Conservation (phyloP, 192 early-diverging fungal species). For the Gaertneriomyces semiglobifer region DNA sequence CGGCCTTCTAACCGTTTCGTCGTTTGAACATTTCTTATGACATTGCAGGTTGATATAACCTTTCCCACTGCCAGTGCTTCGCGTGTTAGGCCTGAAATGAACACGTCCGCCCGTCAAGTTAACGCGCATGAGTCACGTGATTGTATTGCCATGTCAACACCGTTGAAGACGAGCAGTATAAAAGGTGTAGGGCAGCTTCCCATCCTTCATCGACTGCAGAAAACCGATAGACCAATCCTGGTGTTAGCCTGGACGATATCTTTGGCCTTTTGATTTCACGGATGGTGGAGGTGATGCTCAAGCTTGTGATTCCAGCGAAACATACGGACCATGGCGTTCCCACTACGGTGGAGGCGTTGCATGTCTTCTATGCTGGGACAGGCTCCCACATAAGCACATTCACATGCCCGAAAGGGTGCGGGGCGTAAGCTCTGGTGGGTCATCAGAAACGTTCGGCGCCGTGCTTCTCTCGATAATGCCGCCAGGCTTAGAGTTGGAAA, state of each 20-base stretch:
- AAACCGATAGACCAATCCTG: neutral
- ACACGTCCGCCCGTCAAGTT: neutral
- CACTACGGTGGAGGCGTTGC: neutral
- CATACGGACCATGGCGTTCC: constrained; percentile 20
- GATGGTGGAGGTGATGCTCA: constrained; percentile 11
- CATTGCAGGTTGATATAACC: too few species aligned
- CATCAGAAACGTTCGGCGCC: constrained; percentile 25
- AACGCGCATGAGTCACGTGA: neutral
- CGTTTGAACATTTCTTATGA: too few species aligned
- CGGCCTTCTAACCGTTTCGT: too few species aligned
- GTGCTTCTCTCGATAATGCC: constrained; percentile 19
- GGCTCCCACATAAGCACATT: constrained; percentile 35
- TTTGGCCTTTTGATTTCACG: neutral
- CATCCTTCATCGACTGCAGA: neutral
- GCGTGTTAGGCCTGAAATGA: too few species aligned
- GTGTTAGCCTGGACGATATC: neutral
- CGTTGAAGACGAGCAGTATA: neutral
- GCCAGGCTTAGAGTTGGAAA: neutral
- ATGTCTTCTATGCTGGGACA: constrained; percentile 22
- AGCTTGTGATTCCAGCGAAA: constrained; percentile 39
- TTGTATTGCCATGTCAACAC: neutral
- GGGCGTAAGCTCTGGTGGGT: constrained; percentile 29
- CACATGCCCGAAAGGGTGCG: constrained; percentile 15
- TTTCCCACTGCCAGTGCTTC: too few species aligned
- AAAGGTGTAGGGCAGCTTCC: neutral